Evolutionary conservation across 371 early-diverging fungal genomes (phyloP).

Genomic region (Mortierella sp.): DNA sequence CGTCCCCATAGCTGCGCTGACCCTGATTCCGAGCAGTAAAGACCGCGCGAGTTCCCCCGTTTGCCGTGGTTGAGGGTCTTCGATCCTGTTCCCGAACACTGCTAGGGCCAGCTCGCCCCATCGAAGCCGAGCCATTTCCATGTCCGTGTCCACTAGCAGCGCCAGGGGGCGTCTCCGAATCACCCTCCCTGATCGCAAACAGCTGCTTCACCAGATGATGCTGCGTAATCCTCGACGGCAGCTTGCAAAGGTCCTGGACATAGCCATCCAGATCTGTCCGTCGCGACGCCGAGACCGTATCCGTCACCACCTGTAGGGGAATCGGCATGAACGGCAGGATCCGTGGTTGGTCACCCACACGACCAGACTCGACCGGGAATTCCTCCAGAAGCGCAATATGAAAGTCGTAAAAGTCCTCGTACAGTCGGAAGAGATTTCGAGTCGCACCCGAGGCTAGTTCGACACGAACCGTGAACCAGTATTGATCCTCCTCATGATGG

Average conservation of each 20-base stretch:
- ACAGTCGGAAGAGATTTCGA: constrained; percentile 76
- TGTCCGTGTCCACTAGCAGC: neutral
- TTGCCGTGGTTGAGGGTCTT: constrained; percentile 17
- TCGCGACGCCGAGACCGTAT: constrained; percentile 71
- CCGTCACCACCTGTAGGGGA: constrained; percentile 69
- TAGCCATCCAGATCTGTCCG: constrained; percentile 78
- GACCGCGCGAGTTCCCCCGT: constrained; percentile 27
- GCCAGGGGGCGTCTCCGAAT: constrained; percentile 65
- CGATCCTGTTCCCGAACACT: constrained; percentile 22
- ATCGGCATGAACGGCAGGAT: constrained; percentile 86
- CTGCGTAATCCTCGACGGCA: constrained; percentile 74
- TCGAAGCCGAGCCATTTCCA: constrained; percentile 1
- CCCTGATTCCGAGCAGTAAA: constrained; percentile 17
- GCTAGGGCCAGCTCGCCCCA: constrained; percentile 11
- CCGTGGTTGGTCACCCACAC: constrained; percentile 67
- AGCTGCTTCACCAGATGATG: constrained; percentile 68
- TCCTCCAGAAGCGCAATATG: constrained; percentile 82
- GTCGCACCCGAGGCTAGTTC: constrained; percentile 63
- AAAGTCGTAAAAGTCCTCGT: constrained; percentile 87
- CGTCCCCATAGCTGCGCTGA: constrained; percentile 28
- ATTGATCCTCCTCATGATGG: constrained; percentile 74
- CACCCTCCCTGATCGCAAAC: constrained; percentile 78
- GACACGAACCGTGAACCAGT: constrained; percentile 79
- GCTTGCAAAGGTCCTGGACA: constrained; percentile 70
- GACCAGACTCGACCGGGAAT: constrained; percentile 84